These are phyloP conservation scores for Fonsecaea erecta DNA, from an alignment of 2,329 filamentous ascomycete species.

Conservation along the genomic window DNA sequence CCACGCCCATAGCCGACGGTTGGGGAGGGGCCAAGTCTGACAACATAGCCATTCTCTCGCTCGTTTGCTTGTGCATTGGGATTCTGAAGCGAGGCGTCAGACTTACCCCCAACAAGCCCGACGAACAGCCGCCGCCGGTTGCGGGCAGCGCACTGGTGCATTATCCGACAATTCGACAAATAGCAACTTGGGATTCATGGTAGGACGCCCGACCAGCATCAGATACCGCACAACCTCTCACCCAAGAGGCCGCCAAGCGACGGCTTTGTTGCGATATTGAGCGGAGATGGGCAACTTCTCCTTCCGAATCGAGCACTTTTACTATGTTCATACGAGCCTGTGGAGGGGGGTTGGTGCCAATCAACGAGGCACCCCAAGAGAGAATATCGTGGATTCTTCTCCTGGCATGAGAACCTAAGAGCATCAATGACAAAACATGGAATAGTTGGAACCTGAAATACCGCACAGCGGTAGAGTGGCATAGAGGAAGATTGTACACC, in stretches of 20 bases:
- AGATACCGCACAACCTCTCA: background rate
- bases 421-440: background rate
- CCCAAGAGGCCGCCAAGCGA: background rate
- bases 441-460: background rate
- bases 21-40: background rate
- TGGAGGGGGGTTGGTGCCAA: background rate
- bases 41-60: background rate
- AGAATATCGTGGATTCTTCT: background rate
- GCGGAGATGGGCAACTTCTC: background rate
- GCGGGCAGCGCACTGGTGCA: conserved; percentile 3
- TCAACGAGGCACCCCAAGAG: background rate
- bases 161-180: background rate
- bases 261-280: background rate
- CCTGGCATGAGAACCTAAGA: background rate
- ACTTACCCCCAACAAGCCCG: background rate
- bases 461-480: background rate
- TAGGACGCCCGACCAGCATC: background rate
- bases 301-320: background rate
- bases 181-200: background rate
- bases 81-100: background rate
- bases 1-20: background rate
- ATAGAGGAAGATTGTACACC: background rate
- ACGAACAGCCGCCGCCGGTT: background rate
- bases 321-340: background rate
- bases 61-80: background rate